Percentiles rank a stretch among this genome's conserved stretches.
phyloP scores from a whole-genome alignment of 176 grass and related monocot species.

The Triticum monococcum region DNA sequence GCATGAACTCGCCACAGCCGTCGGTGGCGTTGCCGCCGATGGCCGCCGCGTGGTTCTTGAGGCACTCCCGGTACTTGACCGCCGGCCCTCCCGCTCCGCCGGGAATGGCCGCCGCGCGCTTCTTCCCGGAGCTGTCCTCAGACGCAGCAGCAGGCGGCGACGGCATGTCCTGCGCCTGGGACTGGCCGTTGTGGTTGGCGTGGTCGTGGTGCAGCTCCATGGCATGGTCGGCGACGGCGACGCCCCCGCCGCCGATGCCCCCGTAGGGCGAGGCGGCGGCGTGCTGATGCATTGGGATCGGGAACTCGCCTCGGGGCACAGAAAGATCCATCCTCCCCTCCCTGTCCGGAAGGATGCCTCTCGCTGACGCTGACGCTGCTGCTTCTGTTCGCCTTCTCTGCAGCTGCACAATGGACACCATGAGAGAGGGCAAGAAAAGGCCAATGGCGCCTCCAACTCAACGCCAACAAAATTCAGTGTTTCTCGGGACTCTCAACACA shows the following conservation, averaged over 20 bases:
- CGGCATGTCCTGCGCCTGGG: conserved; percentile 14
- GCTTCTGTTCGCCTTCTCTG: conserved; percentile 39
- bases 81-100: not conserved
- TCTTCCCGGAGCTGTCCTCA: conserved; percentile 34
- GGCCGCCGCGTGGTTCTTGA: conserved; percentile 90
- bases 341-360: conserved; percentile 41
- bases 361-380: not conserved
- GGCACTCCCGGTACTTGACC: conserved; percentile 84
- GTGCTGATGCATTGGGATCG: conserved; percentile 75
- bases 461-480: conserved; percentile 54
- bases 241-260: conserved; percentile 17
- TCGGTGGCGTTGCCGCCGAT: conserved; percentile 91
- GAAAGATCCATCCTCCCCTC: conserved; percentile 69
- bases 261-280: conserved; percentile 43
- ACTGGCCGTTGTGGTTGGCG: conserved; percentile 9
- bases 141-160: conserved; percentile 14
- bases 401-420: conserved; percentile 55
- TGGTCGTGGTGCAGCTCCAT: conserved; percentile 39
- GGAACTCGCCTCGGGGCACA: conserved; percentile 69
- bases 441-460: conserved; percentile 41
- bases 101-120: not conserved
- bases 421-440: conserved; percentile 37
- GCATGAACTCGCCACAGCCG: conserved; percentile 98
- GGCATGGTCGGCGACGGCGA: conserved; percentile 24
- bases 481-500: conserved; percentile 56